Conservation (phyloP, 2,329 filamentous ascomycete genomes). For the Colletotrichum caudatum region DNA sequence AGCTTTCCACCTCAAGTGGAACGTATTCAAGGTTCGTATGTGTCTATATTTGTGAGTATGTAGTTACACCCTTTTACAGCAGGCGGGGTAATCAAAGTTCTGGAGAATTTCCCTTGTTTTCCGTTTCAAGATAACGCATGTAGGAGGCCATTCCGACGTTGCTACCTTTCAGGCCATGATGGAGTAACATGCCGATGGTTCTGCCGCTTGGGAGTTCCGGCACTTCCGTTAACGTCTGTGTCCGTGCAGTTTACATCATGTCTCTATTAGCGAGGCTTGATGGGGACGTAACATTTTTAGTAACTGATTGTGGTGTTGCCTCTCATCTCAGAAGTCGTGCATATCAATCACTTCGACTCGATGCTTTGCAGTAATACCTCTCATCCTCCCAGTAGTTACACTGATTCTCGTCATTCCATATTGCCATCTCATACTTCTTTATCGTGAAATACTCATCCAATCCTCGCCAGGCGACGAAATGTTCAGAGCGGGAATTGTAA, state of each 20-base stretch:
- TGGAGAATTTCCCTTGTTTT: neutral
- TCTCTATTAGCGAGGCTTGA: neutral
- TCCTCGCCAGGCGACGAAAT: neutral
- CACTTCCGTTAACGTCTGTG: too few relatives aligned
- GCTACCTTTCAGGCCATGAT: neutral
- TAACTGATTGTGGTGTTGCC: too few relatives aligned
- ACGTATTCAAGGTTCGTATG: too few relatives aligned
- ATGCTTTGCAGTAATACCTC: neutral
- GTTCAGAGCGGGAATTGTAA: neutral
- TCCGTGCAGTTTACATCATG: too few relatives aligned
- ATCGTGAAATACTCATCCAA: neutral
- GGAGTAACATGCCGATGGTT: neutral
- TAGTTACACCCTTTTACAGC: neutral
- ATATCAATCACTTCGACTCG: neutral
- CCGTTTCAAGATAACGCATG: neutral
- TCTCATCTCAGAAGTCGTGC: neutral
- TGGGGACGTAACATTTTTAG: too few relatives aligned
- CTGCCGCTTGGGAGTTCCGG: neutral
- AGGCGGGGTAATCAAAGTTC: neutral
- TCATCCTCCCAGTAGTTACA: accelerated
- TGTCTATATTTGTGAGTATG: too few relatives aligned
- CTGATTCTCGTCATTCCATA: neutral
- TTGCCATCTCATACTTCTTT: accelerated
- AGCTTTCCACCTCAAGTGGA: too few relatives aligned
- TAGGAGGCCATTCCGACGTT: neutral